Conservation (phyloP, 2,329 filamentous ascomycete species). For the Myriosclerotinia curreyana region DNA sequence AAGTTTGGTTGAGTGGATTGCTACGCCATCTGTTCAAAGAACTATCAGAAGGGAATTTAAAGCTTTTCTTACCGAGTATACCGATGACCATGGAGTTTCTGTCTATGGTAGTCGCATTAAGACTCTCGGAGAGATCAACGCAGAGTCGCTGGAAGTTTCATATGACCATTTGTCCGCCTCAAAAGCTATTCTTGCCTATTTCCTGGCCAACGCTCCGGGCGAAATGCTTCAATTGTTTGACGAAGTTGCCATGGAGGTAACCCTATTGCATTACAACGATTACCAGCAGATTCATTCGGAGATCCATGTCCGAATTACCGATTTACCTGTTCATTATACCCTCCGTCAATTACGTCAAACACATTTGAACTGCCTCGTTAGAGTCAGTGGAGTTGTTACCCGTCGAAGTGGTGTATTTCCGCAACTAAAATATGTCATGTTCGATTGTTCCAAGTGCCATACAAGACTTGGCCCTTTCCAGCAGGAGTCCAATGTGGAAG, state of each 20-base stretch:
- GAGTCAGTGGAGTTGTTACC: constrained; percentile 93
- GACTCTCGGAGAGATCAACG: constrained; percentile 95
- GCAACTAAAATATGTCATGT: constrained; percentile 97
- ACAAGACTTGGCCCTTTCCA: constrained; percentile 92
- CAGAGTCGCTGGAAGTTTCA: constrained; percentile 92
- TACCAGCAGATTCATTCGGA: constrained; percentile 97
- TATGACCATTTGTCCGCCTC: constrained; percentile 87
- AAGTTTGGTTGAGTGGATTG: constrained; percentile 93
- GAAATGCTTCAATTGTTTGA: constrained; percentile 96
- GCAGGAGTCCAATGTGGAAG: constrained; percentile 93
- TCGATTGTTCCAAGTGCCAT: constrained; percentile 92
- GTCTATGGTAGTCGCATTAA: constrained; percentile 94
- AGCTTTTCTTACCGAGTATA: constrained; percentile 93
- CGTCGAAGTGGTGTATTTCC: constrained; percentile 93
- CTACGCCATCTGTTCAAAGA: constrained; percentile 81
- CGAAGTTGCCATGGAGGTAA: constrained; percentile 93
- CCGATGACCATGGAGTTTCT: constrained; percentile 80
- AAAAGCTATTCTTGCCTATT: constrained; percentile 93
- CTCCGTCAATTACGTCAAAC: constrained; percentile 91
- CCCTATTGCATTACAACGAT: constrained; percentile 92
- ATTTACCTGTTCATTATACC: constrained; percentile 91
- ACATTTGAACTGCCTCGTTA: constrained; percentile 91
- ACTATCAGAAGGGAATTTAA: constrained; percentile 97
- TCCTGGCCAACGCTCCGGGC: constrained; percentile 90
- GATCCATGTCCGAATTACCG: constrained; percentile 95